These are phyloP conservation scores for Ocimum tenuiflorum DNA, from an alignment of 257 asterid species.

Conservation along the genomic window DNA sequence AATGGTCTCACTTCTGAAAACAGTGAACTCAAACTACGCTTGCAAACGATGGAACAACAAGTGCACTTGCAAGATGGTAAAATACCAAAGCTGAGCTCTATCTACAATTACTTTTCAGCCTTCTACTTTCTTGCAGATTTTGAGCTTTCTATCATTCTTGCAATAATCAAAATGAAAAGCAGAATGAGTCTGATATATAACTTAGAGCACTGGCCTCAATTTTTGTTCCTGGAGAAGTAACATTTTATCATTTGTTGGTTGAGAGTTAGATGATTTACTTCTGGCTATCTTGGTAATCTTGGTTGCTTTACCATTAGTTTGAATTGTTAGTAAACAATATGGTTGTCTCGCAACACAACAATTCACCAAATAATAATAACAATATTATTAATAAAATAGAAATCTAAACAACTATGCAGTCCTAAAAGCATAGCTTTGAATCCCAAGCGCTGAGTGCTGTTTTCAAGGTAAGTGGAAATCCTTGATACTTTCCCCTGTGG, in stretches of 20 bases:
- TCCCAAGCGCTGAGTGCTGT: too few species aligned
- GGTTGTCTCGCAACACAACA: too few species aligned
- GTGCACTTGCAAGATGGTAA: slow-evolving; percentile 96
- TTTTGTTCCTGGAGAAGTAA: background rate
- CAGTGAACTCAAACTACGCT: slow-evolving; percentile 83
- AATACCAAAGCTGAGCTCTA: slow-evolving; percentile 7
- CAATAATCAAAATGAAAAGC: too few species aligned
- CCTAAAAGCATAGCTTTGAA: too few species aligned
- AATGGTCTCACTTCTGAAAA: slow-evolving; percentile 80
- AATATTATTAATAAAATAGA: too few species aligned
- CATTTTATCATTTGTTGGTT: background rate
- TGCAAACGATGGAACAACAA: slow-evolving; percentile 92
- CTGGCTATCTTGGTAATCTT: background rate
- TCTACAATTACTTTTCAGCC: slow-evolving; percentile 1
- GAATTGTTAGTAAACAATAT: too few species aligned
- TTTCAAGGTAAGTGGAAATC: too few species aligned
- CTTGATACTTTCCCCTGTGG: too few species aligned
- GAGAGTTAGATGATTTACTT: background rate
- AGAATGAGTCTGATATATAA: background rate
- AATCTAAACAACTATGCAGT: too few species aligned
- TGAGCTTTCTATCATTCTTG: background rate
- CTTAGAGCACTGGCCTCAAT: background rate
- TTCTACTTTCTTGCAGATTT: slow-evolving; percentile 6
- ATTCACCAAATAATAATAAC: too few species aligned
- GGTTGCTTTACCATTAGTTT: too few species aligned